Base-by-base conservation (phyloP, 495 filamentous ascomycete species). In the Aspergillus sclerotiicarbonarius region DNA sequence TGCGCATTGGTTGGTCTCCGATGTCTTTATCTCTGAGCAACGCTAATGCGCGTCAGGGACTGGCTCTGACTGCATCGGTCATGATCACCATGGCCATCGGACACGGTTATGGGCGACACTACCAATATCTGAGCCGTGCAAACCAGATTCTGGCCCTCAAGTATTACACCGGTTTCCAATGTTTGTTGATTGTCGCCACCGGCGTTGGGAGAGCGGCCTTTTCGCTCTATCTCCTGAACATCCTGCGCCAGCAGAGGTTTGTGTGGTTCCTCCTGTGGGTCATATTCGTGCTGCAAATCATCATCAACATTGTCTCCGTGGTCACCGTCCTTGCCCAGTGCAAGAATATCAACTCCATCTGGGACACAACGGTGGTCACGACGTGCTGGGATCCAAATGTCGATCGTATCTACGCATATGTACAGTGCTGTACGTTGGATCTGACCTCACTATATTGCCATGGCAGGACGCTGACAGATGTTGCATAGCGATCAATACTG, bases 321-420 rank as follows among this genome's bases (percentile, higher is more conserved):
- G 55, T 69, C 10, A 67, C 79, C 2, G 62, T 76, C 6, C 76
- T 78, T 49, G 59, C 62, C 3, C 71, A 72, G 54, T 82, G 79
- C 37, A 67, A 61, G 1, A 61, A 77, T 18, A 57, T 58, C 6
- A 66, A 61, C 0, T 68, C 72, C 4, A 71, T 72, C 19, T 82
- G 79, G 79, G 64, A 72, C 12, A 61, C 72, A 4, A 35, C 45
- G 1, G 61, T 74, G 8, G 56, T 72, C 0, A 51, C 57, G 4
- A 65, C 64, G 51, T 80, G 78, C 59, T 70, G 70, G 63, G 52
- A 63, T 47, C 49, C 60, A 0, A 62, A 44, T 44, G 60, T 80
- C 25, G 64, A 76, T 18, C 67, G 76, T 18, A 62, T 75, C 21
- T 79, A 74, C 51, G 68, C 72, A 0, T 75, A 76, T 30, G 71